These are phyloP conservation scores for Tricholoma sp. DNA, from an alignment of 768 basidiomycete species.

Conservation along the genomic window DNA sequence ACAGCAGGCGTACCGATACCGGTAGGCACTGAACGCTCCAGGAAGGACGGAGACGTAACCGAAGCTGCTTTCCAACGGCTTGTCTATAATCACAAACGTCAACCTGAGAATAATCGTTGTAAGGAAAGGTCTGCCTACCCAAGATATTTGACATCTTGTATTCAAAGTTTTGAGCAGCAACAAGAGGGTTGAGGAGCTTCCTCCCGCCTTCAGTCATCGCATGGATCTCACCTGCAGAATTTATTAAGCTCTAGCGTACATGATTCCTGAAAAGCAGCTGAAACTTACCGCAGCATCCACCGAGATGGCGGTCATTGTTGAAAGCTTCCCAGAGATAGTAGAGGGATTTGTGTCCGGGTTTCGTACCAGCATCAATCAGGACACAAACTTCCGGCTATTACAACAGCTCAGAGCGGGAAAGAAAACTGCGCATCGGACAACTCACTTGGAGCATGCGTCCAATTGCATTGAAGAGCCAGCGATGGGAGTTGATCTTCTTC, in stretches of 20 bases:
- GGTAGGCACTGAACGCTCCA: slow-evolving; percentile 95
- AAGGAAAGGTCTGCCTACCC: slow-evolving; percentile 34
- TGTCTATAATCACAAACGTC: slow-evolving; percentile 47
- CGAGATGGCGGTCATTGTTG: slow-evolving; percentile 71
- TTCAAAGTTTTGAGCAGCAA: slow-evolving; percentile 96
- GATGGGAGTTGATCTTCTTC: slow-evolving; percentile 94
- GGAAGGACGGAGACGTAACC: slow-evolving; percentile 95
- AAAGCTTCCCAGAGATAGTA: slow-evolving; percentile 95
- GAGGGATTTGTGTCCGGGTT: slow-evolving; percentile 93
- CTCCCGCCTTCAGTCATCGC: slow-evolving; percentile 95
- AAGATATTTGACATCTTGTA: slow-evolving; percentile 99
- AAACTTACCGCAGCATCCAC: slow-evolving; percentile 68
- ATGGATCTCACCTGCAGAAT: slow-evolving; percentile 66
- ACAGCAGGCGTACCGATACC: slow-evolving; percentile 33
- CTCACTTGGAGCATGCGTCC: slow-evolving; percentile 66
- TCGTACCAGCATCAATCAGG: slow-evolving; percentile 92
- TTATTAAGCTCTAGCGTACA: background rate
- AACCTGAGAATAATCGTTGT: background rate
- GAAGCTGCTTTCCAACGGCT: slow-evolving; percentile 92
- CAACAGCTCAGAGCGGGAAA: background rate
- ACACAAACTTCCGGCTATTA: slow-evolving; percentile 84
- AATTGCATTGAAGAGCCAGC: slow-evolving; percentile 95
- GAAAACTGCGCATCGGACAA: slow-evolving; percentile 5
- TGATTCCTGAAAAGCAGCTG: background rate
- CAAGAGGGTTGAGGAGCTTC: slow-evolving; percentile 87